Conservation (phyloP, 495 filamentous ascomycete species). For the Parachaetomium inaequale region DNA sequence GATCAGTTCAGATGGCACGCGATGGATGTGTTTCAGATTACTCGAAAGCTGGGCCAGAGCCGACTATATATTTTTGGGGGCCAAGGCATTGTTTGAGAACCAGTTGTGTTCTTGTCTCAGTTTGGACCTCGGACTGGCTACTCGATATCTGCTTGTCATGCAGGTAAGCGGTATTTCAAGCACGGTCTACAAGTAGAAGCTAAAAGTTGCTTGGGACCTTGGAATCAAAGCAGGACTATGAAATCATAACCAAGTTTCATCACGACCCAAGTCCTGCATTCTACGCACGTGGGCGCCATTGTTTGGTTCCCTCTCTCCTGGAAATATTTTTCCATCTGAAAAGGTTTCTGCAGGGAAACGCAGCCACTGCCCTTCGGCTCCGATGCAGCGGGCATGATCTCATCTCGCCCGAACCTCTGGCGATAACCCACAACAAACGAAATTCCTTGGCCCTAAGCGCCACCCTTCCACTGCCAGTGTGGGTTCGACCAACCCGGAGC, state of each 20-base stretch:
- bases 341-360: neutral
- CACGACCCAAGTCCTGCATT: neutral
- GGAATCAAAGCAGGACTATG: slow-evolving; percentile 20
- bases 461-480: slow-evolving; percentile 14
- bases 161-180: neutral
- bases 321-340: neutral
- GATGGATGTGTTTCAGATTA: neutral
- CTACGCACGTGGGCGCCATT: neutral
- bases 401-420: slow-evolving; percentile 14
- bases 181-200: neutral
- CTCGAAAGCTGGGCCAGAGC: no score
- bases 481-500: slow-evolving; percentile 22
- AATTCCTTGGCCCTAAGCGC: slow-evolving; percentile 15
- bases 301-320: neutral
- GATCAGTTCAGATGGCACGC: neutral
- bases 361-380: neutral
- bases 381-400: slow-evolving; percentile 16
- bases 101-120: no score
- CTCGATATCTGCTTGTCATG: no score
- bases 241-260: slow-evolving; percentile 23
- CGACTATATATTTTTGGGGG: no score
- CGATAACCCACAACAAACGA: slow-evolving; percentile 22
- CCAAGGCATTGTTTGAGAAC: no score
- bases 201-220: slow-evolving; percentile 1
- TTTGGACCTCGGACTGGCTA: no score